Base-by-base conservation (phyloP, 768 basidiomycete species). In the Suillus subaureus region DNA sequence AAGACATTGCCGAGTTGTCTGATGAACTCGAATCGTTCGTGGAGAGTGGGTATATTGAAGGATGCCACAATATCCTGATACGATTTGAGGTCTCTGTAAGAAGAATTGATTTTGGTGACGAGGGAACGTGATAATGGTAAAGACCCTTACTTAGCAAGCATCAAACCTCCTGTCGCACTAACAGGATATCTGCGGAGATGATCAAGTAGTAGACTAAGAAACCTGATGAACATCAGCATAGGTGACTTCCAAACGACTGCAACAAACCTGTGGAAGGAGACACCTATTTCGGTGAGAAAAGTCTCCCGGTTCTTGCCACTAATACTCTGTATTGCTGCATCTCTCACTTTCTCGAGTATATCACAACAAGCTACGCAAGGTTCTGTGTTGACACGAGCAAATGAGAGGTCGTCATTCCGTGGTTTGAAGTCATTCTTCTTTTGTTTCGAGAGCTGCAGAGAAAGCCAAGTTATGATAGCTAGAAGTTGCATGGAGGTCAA, bases 341-440 rank as follows among this genome's bases (percentile, higher is more conserved):
- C 93, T 26, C 90, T 85, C 56, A 97, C 87, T 70, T 87, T 92
- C 68, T 93, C 92, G 61, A 99, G 79, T 39, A 84, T 85, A 21
- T 97, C 94, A 72, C 96, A 97, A 70, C 92, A 94, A 1, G 87
- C 83, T 21, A 89, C 72, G 74, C 96, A 98, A 0, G 97, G 96
- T 68, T 98, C 97, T 0, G 97, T 99, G 73, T 94, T 97, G 33
- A 94, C 94, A 26, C 95, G 82, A 4, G 95, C 94, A 76, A 98
- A 99, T 0, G 96, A 96, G 28, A 96, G 78, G 70, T 99, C 97
- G 72, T 99, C 97, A 70, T 98, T 96, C 43, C 91, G 87, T 13
- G 97, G 97, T 77, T 97, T 97, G 81, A 97, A 99, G 75, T 99
- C 97, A 60, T 88, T 92, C 72, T 90, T 92, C 81, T 98, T 98